Conservation (phyloP, 305 asterid species). For the Coffea humblotiana region DNA sequence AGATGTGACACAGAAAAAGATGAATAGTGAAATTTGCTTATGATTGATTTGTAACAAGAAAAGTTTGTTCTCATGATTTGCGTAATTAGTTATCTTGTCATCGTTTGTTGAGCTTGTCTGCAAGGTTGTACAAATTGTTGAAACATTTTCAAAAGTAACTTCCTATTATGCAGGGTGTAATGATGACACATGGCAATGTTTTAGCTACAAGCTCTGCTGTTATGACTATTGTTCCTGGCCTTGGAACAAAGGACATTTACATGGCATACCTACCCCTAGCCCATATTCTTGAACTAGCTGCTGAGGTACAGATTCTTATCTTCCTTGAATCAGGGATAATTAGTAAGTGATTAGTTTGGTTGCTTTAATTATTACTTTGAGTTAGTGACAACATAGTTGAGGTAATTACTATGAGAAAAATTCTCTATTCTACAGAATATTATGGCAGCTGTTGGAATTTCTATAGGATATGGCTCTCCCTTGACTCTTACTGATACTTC, state of each 20-base stretch:
- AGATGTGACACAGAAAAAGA: neutral
- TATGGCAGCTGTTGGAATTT: constrained; percentile 78
- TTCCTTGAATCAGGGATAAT: constrained; percentile 5
- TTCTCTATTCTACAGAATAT: constrained; percentile 52
- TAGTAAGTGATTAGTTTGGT: constrained; percentile 3
- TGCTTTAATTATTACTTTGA: constrained; percentile 7
- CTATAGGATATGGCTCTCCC: constrained; percentile 97
- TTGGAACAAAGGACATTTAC: constrained; percentile 76
- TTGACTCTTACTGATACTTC: constrained; percentile 95
- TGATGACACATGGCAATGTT: constrained; percentile 96
- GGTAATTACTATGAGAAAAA: neutral
- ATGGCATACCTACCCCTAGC: constrained; percentile 95
- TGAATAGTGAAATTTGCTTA: neutral
- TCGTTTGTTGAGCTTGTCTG: neutral
- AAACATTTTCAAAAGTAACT: neutral
- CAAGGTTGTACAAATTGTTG: neutral
- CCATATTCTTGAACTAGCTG: constrained; percentile 96
- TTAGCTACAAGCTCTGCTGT: constrained; percentile 94
- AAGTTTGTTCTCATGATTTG: neutral
- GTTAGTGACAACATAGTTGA: constrained; percentile 1
- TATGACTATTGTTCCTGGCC: constrained; percentile 80
- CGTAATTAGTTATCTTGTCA: neutral
- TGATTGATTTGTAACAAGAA: neutral
- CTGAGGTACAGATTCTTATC: constrained; percentile 61
- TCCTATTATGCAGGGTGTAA: constrained; percentile 72